Evolutionary conservation across 805 yeast species (phyloP).

Genomic region (Spencermartinsiella europaea): DNA sequence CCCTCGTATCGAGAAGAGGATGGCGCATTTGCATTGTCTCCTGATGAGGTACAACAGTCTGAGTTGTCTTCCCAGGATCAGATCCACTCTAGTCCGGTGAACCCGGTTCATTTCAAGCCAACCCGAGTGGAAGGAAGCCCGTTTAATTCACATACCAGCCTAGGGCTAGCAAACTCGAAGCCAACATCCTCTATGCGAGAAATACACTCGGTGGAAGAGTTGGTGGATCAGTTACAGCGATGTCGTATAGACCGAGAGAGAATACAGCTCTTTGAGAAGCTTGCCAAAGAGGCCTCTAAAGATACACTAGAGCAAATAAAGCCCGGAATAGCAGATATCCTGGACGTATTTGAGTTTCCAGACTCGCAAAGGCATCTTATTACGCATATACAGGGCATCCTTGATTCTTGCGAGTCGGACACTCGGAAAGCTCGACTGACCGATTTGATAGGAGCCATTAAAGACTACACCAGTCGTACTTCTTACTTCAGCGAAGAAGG

Average conservation of each 20-base stretch:
- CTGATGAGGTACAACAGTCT: too few species aligned
- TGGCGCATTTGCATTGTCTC: neutral
- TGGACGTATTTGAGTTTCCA: conserved; percentile 8
- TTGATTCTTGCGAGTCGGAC: neutral
- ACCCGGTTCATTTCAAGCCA: neutral
- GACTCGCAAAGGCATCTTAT: conserved; percentile 11
- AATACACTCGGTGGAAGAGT: neutral
- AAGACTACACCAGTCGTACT: neutral
- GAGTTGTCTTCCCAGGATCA: too few species aligned
- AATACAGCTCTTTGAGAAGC: conserved; percentile 8
- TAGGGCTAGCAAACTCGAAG: neutral
- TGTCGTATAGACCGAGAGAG: conserved; percentile 20
- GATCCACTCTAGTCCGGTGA: neutral
- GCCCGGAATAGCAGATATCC: conserved; percentile 3
- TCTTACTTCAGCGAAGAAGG: neutral
- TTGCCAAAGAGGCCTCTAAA: neutral
- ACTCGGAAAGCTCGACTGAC: neutral
- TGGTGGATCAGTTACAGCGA: conserved; percentile 3
- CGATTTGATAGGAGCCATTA: neutral
- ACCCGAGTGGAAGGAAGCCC: neutral
- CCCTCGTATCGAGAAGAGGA: neutral
- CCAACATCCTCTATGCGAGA: neutral
- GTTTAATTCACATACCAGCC: neutral
- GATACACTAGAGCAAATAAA: neutral
- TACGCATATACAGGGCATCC: conserved; percentile 3